Evolutionary conservation across 2,329 filamentous ascomycete genomes (phyloP), one percentile per base, ranked within the genome.

Genomic region (Botryotinia globosa): DNA sequence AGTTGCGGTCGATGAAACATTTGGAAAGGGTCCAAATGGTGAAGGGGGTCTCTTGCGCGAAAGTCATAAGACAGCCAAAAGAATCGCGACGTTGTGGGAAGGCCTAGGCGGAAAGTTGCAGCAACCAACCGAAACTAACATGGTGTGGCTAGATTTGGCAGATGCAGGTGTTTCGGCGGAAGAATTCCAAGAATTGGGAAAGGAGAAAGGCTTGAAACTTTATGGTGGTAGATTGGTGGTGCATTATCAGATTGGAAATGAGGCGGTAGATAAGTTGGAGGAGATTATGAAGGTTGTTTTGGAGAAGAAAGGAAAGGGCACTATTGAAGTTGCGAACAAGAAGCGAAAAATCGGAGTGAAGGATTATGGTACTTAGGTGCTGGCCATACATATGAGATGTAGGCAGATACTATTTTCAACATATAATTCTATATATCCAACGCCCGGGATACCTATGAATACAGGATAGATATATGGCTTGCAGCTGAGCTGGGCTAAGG

Each of bases 1-100:
- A 34, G 90, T 94, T 6, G 92, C 92, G 0, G 87, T 97, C 14
- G 90, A 95, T 75, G 91, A 94, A 80, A 94, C 92, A 0, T 97
- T 96, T 75, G 88, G 89, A 20, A 82, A 80, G 22, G 88, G 85
- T 7, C 83, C 86, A 4, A 82, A 83, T 73, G 87, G 88, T 70
- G 83, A 91, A 66, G 88, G 87, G 1, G 91, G 92, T 0, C 86
- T 87, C 78, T 83, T 94, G 72, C 81, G 82, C 44, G 83, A 84
- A 67, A 88, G 87, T 14, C 92, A 95, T 81, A 82, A 83, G 64
- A 87, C 86, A 44, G 92, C 92, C 3, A 87, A 87, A 80, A 84
- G 84, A 77, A 84, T 94, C 37, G 89, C 86, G 39, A 83, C 85
- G 45, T 80, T 88, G 72, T 93, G 91, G 91, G 84, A 83, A 14